Conservation (phyloP, 306 rosid genomes). For the Corylus avellana region DNA sequence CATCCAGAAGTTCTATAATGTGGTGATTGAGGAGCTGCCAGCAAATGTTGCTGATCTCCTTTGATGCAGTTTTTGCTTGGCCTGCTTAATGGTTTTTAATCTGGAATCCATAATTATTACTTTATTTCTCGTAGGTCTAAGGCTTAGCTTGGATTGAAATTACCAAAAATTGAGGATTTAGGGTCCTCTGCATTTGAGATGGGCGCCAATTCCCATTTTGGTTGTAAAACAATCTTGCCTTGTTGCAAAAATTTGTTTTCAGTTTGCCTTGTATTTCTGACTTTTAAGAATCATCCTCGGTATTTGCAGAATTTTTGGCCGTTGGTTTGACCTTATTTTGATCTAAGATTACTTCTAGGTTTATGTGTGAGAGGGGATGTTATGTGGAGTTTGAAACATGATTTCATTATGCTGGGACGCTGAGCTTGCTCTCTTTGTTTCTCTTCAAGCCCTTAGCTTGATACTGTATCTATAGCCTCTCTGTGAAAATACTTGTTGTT, state of each 20-base stretch:
- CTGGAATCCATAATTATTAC: constrained; percentile 32
- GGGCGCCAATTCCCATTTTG: constrained; percentile 33
- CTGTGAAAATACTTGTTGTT: not conserved
- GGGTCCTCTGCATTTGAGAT: constrained; percentile 29
- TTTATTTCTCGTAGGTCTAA: constrained; percentile 31
- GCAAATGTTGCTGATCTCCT: constrained; percentile 76
- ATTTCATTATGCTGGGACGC: not conserved
- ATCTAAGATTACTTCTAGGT: constrained; percentile 24
- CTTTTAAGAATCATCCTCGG: constrained; percentile 10
- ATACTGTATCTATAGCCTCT: not conserved
- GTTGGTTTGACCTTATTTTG: constrained; percentile 26
- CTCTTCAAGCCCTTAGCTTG: not conserved
- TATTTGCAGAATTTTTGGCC: constrained; percentile 27
- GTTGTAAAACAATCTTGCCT: constrained; percentile 29
- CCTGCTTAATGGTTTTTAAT: constrained; percentile 31
- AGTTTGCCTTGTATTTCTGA: constrained; percentile 39
- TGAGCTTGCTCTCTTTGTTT: not conserved
- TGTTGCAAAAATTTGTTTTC: constrained; percentile 42
- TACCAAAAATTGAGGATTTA: constrained; percentile 21
- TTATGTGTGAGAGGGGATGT: constrained; percentile 22
- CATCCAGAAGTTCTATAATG: constrained; percentile 65
- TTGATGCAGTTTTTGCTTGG: constrained; percentile 36
- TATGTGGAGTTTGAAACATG: constrained; percentile 21
- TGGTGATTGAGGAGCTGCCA: constrained; percentile 66
- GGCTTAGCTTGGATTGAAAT: constrained; percentile 36